Evolutionary conservation across 345 rosid species (phyloP).

Genomic region (Brassica nigra): DNA sequence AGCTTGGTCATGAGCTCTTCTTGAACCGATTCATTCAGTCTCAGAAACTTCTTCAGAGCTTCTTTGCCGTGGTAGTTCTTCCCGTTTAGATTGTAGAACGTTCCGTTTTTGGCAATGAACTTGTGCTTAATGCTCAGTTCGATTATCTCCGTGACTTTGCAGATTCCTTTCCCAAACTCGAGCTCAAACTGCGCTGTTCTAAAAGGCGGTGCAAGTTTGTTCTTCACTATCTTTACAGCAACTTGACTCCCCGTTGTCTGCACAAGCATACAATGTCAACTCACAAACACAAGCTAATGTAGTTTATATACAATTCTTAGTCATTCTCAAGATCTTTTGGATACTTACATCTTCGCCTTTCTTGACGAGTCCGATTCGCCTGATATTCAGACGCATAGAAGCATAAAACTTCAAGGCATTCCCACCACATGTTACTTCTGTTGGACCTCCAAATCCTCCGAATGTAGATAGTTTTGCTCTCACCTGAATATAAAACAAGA

Average conservation of each 20-base stretch:
- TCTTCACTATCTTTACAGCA: constrained; percentile 84
- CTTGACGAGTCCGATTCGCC: constrained; percentile 71
- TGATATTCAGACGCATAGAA: constrained; percentile 80
- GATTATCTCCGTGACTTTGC: constrained; percentile 66
- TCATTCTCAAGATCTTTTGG: neutral
- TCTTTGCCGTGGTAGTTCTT: constrained; percentile 75
- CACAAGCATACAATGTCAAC: constrained; percentile 3
- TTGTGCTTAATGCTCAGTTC: constrained; percentile 75
- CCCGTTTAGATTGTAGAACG: constrained; percentile 52
- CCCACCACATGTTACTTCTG: constrained; percentile 98
- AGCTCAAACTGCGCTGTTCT: constrained; percentile 82
- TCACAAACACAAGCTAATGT: constrained; percentile 7
- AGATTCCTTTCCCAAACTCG: constrained; percentile 96
- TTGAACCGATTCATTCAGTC: constrained; percentile 44
- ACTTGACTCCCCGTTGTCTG: constrained; percentile 80
- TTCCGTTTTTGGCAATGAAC: constrained; percentile 55
- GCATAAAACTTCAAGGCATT: constrained; percentile 98
- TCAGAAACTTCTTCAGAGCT: constrained; percentile 60
- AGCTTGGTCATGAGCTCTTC: constrained; percentile 70
- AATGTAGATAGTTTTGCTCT: constrained; percentile 89
- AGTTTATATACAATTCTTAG: neutral
- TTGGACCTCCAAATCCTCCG: constrained; percentile 91
- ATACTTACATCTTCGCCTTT: constrained; percentile 84
- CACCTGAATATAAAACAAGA: constrained; percentile 48
- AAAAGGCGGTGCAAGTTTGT: constrained; percentile 95